Evolutionary conservation across 441 rosid genomes (phyloP).

Genomic region (Adansonia grandidieri): DNA sequence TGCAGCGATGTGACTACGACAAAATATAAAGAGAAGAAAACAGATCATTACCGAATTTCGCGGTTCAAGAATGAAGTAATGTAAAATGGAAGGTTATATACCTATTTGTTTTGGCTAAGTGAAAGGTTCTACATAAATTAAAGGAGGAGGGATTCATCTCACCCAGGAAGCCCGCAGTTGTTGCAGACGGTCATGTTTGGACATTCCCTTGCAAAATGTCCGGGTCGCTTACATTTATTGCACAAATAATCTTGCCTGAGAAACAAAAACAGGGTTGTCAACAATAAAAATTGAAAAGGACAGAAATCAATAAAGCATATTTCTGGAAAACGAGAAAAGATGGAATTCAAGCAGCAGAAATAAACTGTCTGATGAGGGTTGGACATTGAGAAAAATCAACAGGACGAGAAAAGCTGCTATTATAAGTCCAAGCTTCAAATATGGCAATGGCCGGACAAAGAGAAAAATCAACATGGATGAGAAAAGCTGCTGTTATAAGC

Average conservation of each 20-base stretch:
- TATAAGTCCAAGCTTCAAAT: neutral
- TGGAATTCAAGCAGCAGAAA: neutral
- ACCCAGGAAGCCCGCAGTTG: constrained; percentile 28
- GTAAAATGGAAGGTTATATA: neutral
- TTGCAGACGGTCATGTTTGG: constrained; percentile 25
- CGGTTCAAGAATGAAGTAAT: neutral
- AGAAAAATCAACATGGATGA: neutral
- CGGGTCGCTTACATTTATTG: constrained; percentile 32
- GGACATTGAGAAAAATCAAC: neutral
- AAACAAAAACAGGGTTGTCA: neutral
- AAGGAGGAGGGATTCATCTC: constrained; percentile 11
- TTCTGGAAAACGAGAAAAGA: neutral
- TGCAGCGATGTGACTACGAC: constrained; percentile 40
- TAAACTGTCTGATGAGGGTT: neutral
- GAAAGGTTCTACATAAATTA: constrained; percentile 1
- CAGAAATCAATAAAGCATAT: neutral
- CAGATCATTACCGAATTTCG: neutral
- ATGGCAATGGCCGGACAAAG: neutral
- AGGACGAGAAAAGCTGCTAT: neutral
- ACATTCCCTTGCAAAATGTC: constrained; percentile 34
- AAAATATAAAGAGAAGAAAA: neutral
- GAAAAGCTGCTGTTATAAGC: neutral
- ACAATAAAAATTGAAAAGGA: neutral
- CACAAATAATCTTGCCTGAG: constrained; percentile 30
- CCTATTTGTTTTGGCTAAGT: neutral